Percentiles rank a stretch among this genome's conserved stretches.
phyloP scores from a whole-genome alignment of 2,329 filamentous ascomycete genomes.

The Blastomyces emzantsi region DNA sequence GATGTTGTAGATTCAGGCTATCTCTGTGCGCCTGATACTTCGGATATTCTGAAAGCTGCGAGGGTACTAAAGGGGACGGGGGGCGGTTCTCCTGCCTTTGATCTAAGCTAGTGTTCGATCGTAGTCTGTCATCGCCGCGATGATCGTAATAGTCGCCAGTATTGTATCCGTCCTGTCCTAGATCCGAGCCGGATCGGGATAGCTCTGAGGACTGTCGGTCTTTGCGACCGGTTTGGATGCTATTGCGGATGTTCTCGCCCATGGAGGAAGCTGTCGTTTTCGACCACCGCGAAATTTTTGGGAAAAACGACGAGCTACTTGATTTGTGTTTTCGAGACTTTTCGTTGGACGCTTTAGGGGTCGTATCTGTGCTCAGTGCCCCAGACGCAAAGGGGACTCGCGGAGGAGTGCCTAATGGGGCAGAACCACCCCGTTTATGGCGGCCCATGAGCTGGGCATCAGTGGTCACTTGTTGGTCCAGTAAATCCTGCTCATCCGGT shows the following conservation, averaged over 20 bases:
- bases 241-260: conserved; percentile 65
- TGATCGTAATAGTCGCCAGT: conserved; percentile 38
- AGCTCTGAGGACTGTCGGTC: conserved; percentile 53
- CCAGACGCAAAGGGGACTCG: conserved; percentile 34
- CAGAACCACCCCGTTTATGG: conserved; percentile 35
- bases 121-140: conserved; percentile 38
- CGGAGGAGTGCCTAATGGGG: conserved; percentile 39
- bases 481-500: conserved; percentile 39
- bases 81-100: conserved; percentile 40
- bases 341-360: conserved; percentile 54
- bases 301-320: conserved; percentile 69
- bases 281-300: conserved; percentile 95
- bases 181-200: conserved; percentile 70
- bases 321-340: conserved; percentile 86
- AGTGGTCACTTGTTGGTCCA: conserved; percentile 50
- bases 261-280: conserved; percentile 89
- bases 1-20: conserved; percentile 55
- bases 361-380: conserved; percentile 66
- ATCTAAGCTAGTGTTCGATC: conserved; percentile 36
- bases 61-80: conserved; percentile 55
- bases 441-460: conserved; percentile 45
- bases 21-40: conserved; percentile 58
- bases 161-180: conserved; percentile 54
- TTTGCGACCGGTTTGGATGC: conserved; percentile 44
- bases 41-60: conserved; percentile 47